Evolutionary conservation across 345 rosid genomes (phyloP), one percentile per base, ranked within the genome.

Genomic region (Eucalyptus caleyi): DNA sequence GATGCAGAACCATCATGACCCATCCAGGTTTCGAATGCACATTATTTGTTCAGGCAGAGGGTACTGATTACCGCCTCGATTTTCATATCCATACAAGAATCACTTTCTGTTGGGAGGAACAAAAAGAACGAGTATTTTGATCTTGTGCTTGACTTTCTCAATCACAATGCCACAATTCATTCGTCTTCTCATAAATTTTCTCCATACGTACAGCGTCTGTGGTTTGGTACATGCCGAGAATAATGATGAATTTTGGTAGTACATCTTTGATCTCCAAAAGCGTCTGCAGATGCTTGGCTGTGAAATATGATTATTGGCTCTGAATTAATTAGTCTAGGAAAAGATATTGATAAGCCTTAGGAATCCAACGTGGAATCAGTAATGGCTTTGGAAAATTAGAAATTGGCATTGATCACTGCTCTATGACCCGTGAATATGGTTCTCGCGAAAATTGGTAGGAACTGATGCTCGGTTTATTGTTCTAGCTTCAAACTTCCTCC

Each of bases 1-100:
- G 97, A 92, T 30, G 95, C 93, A 51, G 65, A 77, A 77, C 42
- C 87, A 65, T 90, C 87, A n/a, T 89, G 86, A 92, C 88, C 62
- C 26, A 12, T 50, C 54, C 54, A 67, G 88, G 72, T 87, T 50
- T 90, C 69, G n/a, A 90, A 91, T 30, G 47, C 72, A n/a, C 27
- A n/a, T 81, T 77, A 90, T 90, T 89, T 87, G 51, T 90, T 89
- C 72, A 69, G 77, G 50, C 45, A 19, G 27, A 77, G 82, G 8
- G 83, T 37, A 19, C 83, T 40, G 83, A 40, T 77, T 21, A 77
- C 83, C 42, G 2, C 83, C 45, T 86, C 44, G 16, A 10, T 50
- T 86, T 47, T 54, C 87, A 16, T 49, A 49, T 50, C 26, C 37
- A 86, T 37, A 77, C 8, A 6, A 21, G 83, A 77, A 40, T 21